Base-by-base conservation (phyloP, 768 basidiomycete genomes). In the Lentinula aciculospora region DNA sequence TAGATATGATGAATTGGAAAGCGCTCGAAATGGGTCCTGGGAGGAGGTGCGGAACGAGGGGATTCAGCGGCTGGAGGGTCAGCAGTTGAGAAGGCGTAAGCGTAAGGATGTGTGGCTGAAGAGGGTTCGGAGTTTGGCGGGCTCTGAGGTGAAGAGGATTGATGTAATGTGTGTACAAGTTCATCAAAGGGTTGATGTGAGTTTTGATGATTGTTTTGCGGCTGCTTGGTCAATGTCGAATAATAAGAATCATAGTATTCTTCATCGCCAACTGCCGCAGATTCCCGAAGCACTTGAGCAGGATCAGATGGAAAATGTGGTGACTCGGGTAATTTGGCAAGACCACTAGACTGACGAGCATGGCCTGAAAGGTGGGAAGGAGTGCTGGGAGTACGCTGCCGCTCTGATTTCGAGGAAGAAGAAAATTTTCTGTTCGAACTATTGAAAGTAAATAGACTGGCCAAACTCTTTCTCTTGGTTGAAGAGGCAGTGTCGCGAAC, bases 231-330 rank as follows among this genome's bases (percentile, higher is more conserved):
- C 25, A 77, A 62, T 4, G 75, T 73, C 10, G 78, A 69, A 64
- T 81, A 82, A 68, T 80, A 80, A 3, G 81, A 76, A 61, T 79
- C 73, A 62, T 79, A 80, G 59, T 78, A 79, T 40, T 81, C 81
- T 19, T 81, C 77, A 3, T 75, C 72, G 40, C 71, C 70, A 2
- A 67, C 31, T 42, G 63, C 28, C 29, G 19, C 53, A 54, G 49
- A 44, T 36, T 23, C 25, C 28, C 29, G 28, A 42, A 56, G 23
- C 19, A 32, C 31, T 21, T 31, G 21, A 58, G 40, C 12, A 31
- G 47, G 40, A 53, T 51, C 32, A 27, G 58, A 46, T 48, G 34
- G 44, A 15, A 48, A 34, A 37, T 27, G 5, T 12, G 39, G 21
- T 44, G 25, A 46, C 12, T 37, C 31, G 21, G 31, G 32, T 12